Evolutionary conservation across 176 grass and related monocot species (phyloP), one percentile per base, ranked within the genome.

Genomic region (Themeda triandra): DNA sequence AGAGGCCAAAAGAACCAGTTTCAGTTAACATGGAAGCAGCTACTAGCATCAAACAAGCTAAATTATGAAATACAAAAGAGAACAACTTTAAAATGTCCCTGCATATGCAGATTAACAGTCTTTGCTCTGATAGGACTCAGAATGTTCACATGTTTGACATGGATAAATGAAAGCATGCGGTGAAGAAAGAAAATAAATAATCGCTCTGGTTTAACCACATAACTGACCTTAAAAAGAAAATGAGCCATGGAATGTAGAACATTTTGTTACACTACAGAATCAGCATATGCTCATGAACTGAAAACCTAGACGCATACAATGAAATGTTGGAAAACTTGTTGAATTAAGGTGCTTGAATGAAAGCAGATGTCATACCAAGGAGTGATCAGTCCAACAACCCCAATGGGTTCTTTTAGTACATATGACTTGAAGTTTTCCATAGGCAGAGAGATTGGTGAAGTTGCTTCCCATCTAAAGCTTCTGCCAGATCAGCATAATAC

Each of bases 311-410:
- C 25, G 58, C 10, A 80, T n/a, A 37, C 5, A 69, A 28, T 68
- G 13, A 75, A 88, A 68, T 36, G 49, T 64, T 63, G 30, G 21
- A 45, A 23, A 82, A 51, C 8, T 51, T 37, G 45, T 23, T 75
- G 37, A 66, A 87, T 76, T 19, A 15, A 64, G 12, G 62, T 64
- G 62, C 13, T 23, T 75, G 37, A 56, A 87, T 70, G 18, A 81
- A 72, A 71, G 68, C 59, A 73, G 13, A 80, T 78, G n/a, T 44
- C 85, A 60, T 98, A 98, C 96, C 96, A 98, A 58, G 96, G 93
- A 76, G 96, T 98, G 85, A 98, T 93, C 40, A 98, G 69, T 76
- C 91, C 96, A 90, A 95, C 93, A 90, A 98, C 96, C 63, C 96
- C 93, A 69, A 98, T 95, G 64, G 96, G 92, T 88, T 98, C 96